These are phyloP conservation scores for Anthracocystis setariae DNA, from an alignment of 1,284 basidiomycete genomes.

Conservation along the genomic window DNA sequence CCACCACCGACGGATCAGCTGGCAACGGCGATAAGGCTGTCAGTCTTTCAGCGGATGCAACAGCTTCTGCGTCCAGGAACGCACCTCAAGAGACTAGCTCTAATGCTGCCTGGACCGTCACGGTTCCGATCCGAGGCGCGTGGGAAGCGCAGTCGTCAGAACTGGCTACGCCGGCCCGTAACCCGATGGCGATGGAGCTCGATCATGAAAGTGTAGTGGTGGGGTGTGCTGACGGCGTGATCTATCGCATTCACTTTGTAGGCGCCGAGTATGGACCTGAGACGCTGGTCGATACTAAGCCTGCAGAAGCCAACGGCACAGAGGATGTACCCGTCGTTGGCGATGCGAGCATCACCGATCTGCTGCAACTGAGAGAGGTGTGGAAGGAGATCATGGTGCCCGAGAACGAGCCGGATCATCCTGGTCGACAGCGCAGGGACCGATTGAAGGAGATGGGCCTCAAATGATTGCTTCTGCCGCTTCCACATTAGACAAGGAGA, in stretches of 20 bases:
- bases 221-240: conserved; percentile 55
- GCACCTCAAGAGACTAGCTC: neutral
- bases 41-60: neutral
- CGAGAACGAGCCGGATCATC: conserved; percentile 38
- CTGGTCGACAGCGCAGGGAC: conserved; percentile 35
- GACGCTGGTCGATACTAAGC: conserved; percentile 8
- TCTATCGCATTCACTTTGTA: conserved; percentile 60
- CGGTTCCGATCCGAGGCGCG: conserved; percentile 52
- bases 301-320: neutral
- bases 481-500: too few relatives aligned
- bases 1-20: neutral
- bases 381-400: conserved; percentile 60
- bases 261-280: conserved; percentile 44
- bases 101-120: neutral
- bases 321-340: conserved; percentile 23
- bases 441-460: conserved; percentile 28
- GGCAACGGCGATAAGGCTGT: neutral
- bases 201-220: conserved; percentile 60
- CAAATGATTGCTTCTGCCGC: conserved; percentile 23
- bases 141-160: conserved; percentile 46
- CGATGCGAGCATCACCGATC: conserved; percentile 49
- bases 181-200: conserved; percentile 60
- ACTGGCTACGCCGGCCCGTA: conserved; percentile 44
- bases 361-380: conserved; percentile 50
- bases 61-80: neutral